Conservation (phyloP, 2,329 filamentous ascomycete species). For the Phaeosphaeria sp. region DNA sequence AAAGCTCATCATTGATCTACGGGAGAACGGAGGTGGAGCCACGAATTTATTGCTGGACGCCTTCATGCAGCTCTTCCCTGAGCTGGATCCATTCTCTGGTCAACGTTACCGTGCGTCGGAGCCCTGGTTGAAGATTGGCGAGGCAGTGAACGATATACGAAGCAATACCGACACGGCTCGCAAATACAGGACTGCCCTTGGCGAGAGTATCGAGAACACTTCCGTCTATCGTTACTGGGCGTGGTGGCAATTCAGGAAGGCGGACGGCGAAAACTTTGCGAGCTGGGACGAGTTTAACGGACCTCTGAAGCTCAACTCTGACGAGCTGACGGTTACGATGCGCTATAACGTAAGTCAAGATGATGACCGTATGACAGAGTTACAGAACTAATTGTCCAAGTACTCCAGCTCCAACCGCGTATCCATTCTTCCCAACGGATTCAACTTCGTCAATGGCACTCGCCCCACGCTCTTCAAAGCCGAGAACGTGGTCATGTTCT, state of each 20-base stretch:
- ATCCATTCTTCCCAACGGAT: slow-evolving; percentile 18
- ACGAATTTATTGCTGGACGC: slow-evolving; percentile 42
- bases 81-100: slow-evolving; percentile 45
- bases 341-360: slow-evolving; percentile 36
- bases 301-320: slow-evolving; percentile 40
- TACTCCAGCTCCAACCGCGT: slow-evolving; percentile 26
- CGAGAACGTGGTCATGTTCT: slow-evolving; percentile 51
- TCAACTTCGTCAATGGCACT: slow-evolving; percentile 26
- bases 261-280: slow-evolving; percentile 43
- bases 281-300: slow-evolving; percentile 55
- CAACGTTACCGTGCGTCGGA: slow-evolving; percentile 28
- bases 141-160: slow-evolving; percentile 28
- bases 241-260: slow-evolving; percentile 31
- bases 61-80: slow-evolving; percentile 62
- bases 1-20: slow-evolving; percentile 68
- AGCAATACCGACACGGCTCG: slow-evolving; percentile 13
- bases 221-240: slow-evolving; percentile 28
- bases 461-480: slow-evolving; percentile 44
- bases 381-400: slow-evolving; percentile 12
- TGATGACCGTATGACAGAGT: neutral
- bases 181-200: slow-evolving; percentile 7
- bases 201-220: slow-evolving; percentile 14
- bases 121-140: slow-evolving; percentile 27
- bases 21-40: slow-evolving; percentile 64
- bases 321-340: slow-evolving; percentile 48